Base-by-base conservation (phyloP, 495 filamentous ascomycete species). In the Poronia punctata region DNA sequence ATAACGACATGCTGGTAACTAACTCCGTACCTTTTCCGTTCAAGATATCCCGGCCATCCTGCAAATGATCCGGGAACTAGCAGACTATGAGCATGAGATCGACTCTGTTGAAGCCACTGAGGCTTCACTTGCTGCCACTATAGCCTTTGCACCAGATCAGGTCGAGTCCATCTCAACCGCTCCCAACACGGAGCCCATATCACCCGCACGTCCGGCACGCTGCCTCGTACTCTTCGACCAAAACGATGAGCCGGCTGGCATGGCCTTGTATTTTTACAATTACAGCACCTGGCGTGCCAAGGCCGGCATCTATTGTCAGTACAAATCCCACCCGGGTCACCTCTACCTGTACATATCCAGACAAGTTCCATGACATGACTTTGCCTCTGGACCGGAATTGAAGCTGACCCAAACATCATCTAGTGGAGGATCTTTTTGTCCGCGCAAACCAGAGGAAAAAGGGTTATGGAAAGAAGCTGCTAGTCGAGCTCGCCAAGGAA, bases 361-460 rank as follows among this genome's bases (percentile, higher is more conserved):
- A n/a, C n/a, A n/a, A n/a, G n/a, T n/a, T n/a, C n/a, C n/a, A n/a
- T n/a, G n/a, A n/a, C n/a, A n/a, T n/a, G n/a, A n/a, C n/a, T n/a
- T n/a, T n/a, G n/a, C n/a, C n/a, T 7, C 15, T 7, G 3, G 3
- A 14, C 10, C 5, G 12, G 7, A n/a, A 2, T 7, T 16, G 10
- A 8, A 25, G 25, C 42, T 38, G 23, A 45, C 11, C 5, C 15
- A 19, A 7, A 8, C 7, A 12, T 19, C 42, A 3, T 26, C 7
- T 19, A 45, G 42, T 98, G 9, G 92, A 98, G 57, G 92, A 98
- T 57, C 66, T 98, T 7, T 96, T 84, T 53, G 86, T 98, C 21
- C 67, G 80, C 52, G 74, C 79, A 16, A 63, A 60, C 18, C 81
- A 82, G 31, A 66, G 92, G 4, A 79, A 80, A 15, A 68, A 76